Evolutionary conservation across 2,329 filamentous ascomycete species (phyloP), one percentile per base, ranked within the genome.

Genomic region (Plenodomus lindquistii): DNA sequence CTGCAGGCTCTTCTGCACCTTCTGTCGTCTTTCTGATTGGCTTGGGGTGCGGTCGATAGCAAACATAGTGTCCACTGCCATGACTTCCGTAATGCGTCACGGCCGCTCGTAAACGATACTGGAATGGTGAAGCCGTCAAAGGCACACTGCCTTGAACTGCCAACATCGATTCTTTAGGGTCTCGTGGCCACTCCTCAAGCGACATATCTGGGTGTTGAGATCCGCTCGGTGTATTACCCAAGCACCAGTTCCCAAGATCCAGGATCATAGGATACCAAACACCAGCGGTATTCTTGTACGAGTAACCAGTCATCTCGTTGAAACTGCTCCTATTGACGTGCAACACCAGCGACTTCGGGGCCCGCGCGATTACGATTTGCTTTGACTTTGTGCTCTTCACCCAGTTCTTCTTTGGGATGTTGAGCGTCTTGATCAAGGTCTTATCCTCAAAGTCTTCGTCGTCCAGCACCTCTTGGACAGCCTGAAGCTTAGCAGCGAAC

Each of bases 61-160:
- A 96, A 34, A 97, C 85, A 62, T 99, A 97, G 73, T 99, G 94
- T 0, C 94, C 94, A 62, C 96, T 96, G 54, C 97, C 91, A 69
- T 97, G 94, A 24, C 88, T 81, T 3, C 94, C 94, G 53, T 88
- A 89, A 67, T 97, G 94, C 1, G 91, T 94, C 9, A 97, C 83
- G 0, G 93, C 88, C 22, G 92, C 91, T 44, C 88, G 84, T 15
- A 97, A 77, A 65, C 89, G 84, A 68, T 96, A 97, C 1, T 86
- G 64, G 16, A 69, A 70, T 1, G 62, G 65, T 17, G 65, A 66
- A 6, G 48, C 37, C 22, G 77, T 21, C 79, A 62, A 44, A 54
- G 66, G 45, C 59, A 71, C 35, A 59, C 52, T 22, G 50, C 71
- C 60, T 15, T 8, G 11, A 31, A 31, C 27, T 38, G 85, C 80